Evolutionary conservation across 768 basidiomycete genomes (phyloP).

Genomic region (Harrya chromipes): DNA sequence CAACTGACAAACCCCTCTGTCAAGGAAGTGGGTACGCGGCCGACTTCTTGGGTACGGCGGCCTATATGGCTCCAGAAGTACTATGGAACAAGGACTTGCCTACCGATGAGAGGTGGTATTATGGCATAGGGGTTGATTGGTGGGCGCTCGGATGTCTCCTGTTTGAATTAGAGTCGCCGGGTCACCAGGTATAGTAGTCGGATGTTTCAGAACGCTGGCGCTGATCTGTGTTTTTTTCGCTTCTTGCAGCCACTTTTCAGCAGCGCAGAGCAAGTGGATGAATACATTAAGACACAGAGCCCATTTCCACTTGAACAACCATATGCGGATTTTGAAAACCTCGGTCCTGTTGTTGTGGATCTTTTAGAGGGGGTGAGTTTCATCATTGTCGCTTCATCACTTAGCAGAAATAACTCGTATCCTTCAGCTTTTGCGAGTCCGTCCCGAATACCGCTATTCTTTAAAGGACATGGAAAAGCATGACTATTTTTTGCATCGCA

Average conservation of each 20-base stretch:
- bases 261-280: constrained; percentile 18
- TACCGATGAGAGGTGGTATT: constrained; percentile 12
- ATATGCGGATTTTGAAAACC: constrained; percentile 23
- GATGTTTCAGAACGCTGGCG: not conserved
- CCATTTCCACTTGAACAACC: constrained; percentile 3
- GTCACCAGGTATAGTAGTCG: constrained; percentile 21
- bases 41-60: constrained; percentile 33
- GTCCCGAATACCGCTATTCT: constrained; percentile 14
- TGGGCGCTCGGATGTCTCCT: constrained; percentile 42
- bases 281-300: constrained; percentile 18
- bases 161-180: constrained; percentile 35
- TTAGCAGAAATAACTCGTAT: not conserved
- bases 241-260: constrained; percentile 32
- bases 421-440: constrained; percentile 19
- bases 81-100: constrained; percentile 23
- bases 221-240: not conserved
- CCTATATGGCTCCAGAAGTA: constrained; percentile 43
- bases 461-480: constrained; percentile 23
- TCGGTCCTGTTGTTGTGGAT: constrained; percentile 21
- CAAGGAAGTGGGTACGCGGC: constrained; percentile 13
- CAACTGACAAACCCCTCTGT: constrained; percentile 9
- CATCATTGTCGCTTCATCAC: not conserved
- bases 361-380: constrained; percentile 33
- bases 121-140: constrained; percentile 38
- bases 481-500: constrained; percentile 19